Percentiles rank a stretch among this genome's conserved stretches.
phyloP scores from a whole-genome alignment of 2,329 filamentous ascomycete species.

The Phyllosticta citriasiana region DNA sequence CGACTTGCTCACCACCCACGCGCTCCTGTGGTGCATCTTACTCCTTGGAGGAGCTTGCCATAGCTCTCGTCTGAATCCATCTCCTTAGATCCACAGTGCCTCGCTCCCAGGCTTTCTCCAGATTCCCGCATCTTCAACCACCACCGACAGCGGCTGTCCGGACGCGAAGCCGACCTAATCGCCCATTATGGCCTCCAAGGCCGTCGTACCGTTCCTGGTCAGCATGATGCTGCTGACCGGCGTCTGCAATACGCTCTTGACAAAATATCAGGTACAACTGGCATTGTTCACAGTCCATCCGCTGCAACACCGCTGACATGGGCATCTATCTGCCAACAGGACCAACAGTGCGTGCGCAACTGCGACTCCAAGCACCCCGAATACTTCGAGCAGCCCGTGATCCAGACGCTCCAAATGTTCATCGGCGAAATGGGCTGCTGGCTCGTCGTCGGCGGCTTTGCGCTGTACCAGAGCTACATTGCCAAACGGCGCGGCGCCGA shows the following conservation, averaged over 20 bases:
- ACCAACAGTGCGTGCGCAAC: slow-evolving; percentile 93
- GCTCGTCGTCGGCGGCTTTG: slow-evolving; percentile 69
- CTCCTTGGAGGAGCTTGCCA: not conserved
- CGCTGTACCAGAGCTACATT: slow-evolving; percentile 52
- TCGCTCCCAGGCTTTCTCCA: not conserved
- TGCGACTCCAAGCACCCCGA: slow-evolving; percentile 63
- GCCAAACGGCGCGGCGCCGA: slow-evolving; percentile 27
- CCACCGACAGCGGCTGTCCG: not conserved
- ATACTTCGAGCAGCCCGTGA: slow-evolving; percentile 86
- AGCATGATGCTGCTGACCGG: slow-evolving; percentile 95
- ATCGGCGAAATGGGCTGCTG: slow-evolving; percentile 93
- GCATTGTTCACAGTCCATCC: not conserved
- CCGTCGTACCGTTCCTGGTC: slow-evolving; percentile 73
- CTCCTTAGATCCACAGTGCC: not conserved
- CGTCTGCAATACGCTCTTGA: slow-evolving; percentile 92
- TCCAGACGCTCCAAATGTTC: slow-evolving; percentile 97
- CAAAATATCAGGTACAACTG: slow-evolving; percentile 73
- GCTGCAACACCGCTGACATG: slow-evolving; percentile 15
- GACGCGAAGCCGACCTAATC: not conserved
- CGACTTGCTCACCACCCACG: not conserved
- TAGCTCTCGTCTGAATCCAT: not conserved
- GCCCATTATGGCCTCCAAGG: slow-evolving; percentile 56
- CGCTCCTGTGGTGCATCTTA: not conserved
- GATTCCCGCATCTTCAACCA: not conserved
- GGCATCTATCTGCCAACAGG: slow-evolving; percentile 39